Base-by-base conservation (phyloP, 225 moss, liverwort and hornwort genomes). In the Polytrichum commune region DNA sequence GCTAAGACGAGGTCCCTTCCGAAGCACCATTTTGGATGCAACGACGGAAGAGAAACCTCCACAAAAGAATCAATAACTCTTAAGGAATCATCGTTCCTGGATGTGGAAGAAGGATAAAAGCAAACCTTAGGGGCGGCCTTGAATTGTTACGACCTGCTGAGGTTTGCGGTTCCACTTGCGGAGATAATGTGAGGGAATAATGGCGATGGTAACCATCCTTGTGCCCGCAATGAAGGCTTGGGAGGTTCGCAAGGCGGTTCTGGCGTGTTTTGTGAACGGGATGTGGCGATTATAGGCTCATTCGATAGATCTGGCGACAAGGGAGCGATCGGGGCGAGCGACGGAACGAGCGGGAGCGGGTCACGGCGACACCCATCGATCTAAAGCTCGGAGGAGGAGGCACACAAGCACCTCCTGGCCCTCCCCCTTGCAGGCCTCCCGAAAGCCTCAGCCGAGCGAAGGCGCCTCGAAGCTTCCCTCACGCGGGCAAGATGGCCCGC, bases 211-310 rank as follows among this genome's bases (percentile, higher is more conserved):
- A 46, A 20, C 58, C 58, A 20, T 58, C 22, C 58, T 24, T 23
- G 20, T 24, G 22, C 7, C 1, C 6, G 58, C 5, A 23, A 58
- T 20, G 22, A 20, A 6, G 58, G 24, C 16, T 46, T 3, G 24
- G 8, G 4, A 58, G 58, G 23, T 23, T 23, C 0, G 58, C 53
- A 19, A 9, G 68, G 18, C 32, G 63, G 30, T 80, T 73, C 33
- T 71, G 73, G 38, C 78, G 8, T 53, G 5, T 6, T 9, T 32
- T 30, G 4, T 0, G 7, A 67, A 71, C 81, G 74, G 76, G 70
- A 71, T 32, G 68, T 60, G 76, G 10, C 64, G 68, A 71, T 71
- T 38, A 27, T 63, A 67, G 54, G 5, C 55, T 73, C 78, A n/a
- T 9, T 26, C 18, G 55, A 33, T 19, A 71, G 81, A 73, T 78